phyloP scores from a whole-genome alignment of 2,329 filamentous ascomycete species.

The Diaporthe sp. region DNA sequence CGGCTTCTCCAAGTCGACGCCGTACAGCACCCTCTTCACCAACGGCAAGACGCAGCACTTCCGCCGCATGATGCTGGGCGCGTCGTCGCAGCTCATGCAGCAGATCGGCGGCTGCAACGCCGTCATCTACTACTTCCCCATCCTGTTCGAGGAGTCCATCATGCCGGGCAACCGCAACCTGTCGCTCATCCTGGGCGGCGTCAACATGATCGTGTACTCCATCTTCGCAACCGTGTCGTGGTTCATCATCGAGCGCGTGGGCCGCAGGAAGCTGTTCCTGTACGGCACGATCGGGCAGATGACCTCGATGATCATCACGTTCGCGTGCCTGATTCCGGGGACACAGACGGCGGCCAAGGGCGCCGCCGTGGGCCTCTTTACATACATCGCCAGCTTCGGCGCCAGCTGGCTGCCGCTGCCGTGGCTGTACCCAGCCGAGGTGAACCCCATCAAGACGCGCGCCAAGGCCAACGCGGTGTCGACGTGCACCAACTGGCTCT shows the following conservation, averaged over 20 bases:
- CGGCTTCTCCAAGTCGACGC: conserved; percentile 59
- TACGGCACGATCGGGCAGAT: conserved; percentile 73
- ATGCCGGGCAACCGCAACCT: conserved; percentile 57
- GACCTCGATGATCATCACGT: conserved; percentile 69
- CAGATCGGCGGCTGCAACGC: conserved; percentile 72
- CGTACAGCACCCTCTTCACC: conserved; percentile 69
- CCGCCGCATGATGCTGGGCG: conserved; percentile 73
- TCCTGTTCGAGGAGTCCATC: conserved; percentile 65
- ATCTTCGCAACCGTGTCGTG: conserved; percentile 71
- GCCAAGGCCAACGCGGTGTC: conserved; percentile 75
- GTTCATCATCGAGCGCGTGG: conserved; percentile 64
- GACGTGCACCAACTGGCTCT: conserved; percentile 72
- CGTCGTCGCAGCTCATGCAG: conserved; percentile 72
- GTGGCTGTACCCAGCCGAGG: conserved; percentile 74
- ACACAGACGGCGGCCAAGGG: conserved; percentile 49
- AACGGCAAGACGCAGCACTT: conserved; percentile 76
- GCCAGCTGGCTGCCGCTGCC: conserved; percentile 69
- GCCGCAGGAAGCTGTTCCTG: conserved; percentile 73
- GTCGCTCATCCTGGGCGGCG: conserved; percentile 66
- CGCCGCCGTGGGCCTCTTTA: conserved; percentile 67
- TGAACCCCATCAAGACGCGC: conserved; percentile 71
- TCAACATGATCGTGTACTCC: conserved; percentile 72
- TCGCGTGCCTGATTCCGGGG: conserved; percentile 52
- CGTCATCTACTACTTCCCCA: conserved; percentile 73
- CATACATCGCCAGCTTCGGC: conserved; percentile 47